phyloP scores from a whole-genome alignment of 495 filamentous ascomycete species.

The Lophiotrema nucula region DNA sequence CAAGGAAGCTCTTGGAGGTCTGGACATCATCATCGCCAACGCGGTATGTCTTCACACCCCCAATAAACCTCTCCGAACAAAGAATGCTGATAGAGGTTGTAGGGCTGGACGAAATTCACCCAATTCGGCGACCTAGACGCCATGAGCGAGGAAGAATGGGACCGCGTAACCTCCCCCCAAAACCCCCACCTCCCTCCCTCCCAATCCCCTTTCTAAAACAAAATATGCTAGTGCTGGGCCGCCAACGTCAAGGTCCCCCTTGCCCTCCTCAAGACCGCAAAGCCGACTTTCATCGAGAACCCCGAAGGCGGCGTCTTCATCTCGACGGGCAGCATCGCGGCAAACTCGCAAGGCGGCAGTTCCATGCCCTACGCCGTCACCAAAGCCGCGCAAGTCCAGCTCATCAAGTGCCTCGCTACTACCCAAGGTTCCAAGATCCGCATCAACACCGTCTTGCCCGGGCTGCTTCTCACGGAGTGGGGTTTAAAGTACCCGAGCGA shows the following conservation, averaged over 20 bases:
- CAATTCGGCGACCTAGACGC: conserved; percentile 63
- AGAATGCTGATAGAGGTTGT: conserved; percentile 1
- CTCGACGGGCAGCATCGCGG: conserved; percentile 65
- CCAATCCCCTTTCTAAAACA: background rate
- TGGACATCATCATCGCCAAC: conserved; percentile 71
- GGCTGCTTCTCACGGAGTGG: conserved; percentile 72
- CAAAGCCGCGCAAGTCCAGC: conserved; percentile 67
- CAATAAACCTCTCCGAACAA: background rate
- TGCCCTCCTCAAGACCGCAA: conserved; percentile 60
- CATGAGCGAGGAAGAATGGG: conserved; percentile 66
- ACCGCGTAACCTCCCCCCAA: conserved; percentile 50
- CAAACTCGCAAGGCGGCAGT: conserved; percentile 51
- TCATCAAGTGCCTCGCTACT: conserved; percentile 70
- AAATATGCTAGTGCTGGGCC: conserved; percentile 53
- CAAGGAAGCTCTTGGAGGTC: conserved; percentile 59
- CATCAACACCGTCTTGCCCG: conserved; percentile 67
- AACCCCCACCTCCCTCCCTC: background rate
- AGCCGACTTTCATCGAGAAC: conserved; percentile 66
- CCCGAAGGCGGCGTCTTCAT: conserved; percentile 67
- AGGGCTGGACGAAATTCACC: conserved; percentile 69
- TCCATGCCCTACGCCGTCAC: conserved; percentile 66
- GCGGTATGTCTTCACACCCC: conserved; percentile 56
- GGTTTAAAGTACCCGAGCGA: conserved; percentile 39
- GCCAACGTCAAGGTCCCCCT: conserved; percentile 68
- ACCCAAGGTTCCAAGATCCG: conserved; percentile 65